Evolutionary conservation across 768 basidiomycete species (phyloP).

Genomic region (Jaapia argillacea): DNA sequence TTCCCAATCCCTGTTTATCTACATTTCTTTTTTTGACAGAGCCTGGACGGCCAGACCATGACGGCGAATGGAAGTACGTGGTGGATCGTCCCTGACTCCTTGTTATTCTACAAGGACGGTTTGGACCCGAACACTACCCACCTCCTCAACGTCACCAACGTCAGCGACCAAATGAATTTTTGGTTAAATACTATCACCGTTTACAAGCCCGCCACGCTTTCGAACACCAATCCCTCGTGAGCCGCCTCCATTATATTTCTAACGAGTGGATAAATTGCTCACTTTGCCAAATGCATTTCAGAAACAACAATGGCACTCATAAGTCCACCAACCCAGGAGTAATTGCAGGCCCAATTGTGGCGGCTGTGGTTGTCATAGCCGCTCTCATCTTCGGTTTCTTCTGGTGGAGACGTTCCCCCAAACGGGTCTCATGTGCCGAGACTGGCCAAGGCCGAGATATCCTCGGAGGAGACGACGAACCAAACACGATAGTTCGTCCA

Average conservation of each 20-base stretch:
- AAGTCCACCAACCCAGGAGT: slow-evolving; percentile 8
- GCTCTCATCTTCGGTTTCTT: background rate
- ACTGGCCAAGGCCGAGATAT: too few relatives aligned
- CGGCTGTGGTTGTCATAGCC: slow-evolving; percentile 7
- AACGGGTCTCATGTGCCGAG: too few relatives aligned
- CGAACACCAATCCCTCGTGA: background rate
- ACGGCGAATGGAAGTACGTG: slow-evolving; percentile 9
- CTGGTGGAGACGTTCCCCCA: background rate
- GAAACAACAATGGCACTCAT: slow-evolving; percentile 2
- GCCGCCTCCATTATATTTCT: background rate
- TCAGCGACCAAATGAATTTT: slow-evolving; percentile 8
- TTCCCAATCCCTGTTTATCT: background rate
- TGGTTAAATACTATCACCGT: slow-evolving; percentile 7
- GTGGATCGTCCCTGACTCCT: slow-evolving; percentile 15
- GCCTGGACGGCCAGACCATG: slow-evolving; percentile 5
- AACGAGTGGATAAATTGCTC: too few relatives aligned
- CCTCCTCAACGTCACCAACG: slow-evolving; percentile 7
- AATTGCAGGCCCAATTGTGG: slow-evolving; percentile 11
- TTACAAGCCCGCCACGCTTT: background rate
- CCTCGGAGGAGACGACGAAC: too few relatives aligned
- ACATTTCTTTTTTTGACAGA: background rate
- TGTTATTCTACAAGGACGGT: slow-evolving; percentile 7
- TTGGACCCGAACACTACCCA: slow-evolving; percentile 7
- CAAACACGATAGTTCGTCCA: too few relatives aligned
- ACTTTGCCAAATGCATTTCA: too few relatives aligned